Evolutionary conservation across 2,329 filamentous ascomycete species (phyloP), one percentile per base, ranked within the genome.

Genomic region (Bipolaris cookei): DNA sequence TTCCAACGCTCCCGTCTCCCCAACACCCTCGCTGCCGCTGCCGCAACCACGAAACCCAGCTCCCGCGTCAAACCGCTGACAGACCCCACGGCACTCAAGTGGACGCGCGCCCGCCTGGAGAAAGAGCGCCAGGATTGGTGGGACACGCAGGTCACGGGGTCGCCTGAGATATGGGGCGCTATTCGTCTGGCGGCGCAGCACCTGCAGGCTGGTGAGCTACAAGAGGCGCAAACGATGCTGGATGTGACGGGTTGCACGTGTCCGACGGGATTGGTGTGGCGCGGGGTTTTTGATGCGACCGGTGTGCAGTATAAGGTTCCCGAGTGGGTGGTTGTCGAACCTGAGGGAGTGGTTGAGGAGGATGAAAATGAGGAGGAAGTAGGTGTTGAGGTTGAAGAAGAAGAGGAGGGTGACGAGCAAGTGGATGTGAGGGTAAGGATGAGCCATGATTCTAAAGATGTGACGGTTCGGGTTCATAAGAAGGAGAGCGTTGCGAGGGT

Each of bases 111-210:
- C 14, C 80, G 88, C 51, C 80, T 97, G 2, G 85, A 87, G 56
- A 82, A 82, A 30, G 91, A 97, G 77, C 85, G 94, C 46, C 79
- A 79, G 46, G 92, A 92, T 60, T 97, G 96, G 81, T 98, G 96
- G 76, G 92, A 97, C 59, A 97, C 93, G 1, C 82, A 92, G 44
- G 91, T 96, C 14, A 90, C 89, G 0, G 92, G 92, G 2, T 83
- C 86, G 3, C 70, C 83, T 4, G 91, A 97, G 75, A 84, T 95
- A 23, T 98, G 94, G 94, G 86, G 86, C 65, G 88, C 90, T 0
- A 76, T 97, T 13, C 83, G 84, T 43, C 80, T 86, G 1, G 89
- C 88, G 0, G 81, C 92, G 16, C 84, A 90, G 59, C 79, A 90
- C 6, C 74, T 97, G 59, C 89, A 89, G 79, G 66, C 71, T 0